These are phyloP conservation scores for Garcia nutans DNA, from an alignment of 345 rosid genomes.

Conservation along the genomic window DNA sequence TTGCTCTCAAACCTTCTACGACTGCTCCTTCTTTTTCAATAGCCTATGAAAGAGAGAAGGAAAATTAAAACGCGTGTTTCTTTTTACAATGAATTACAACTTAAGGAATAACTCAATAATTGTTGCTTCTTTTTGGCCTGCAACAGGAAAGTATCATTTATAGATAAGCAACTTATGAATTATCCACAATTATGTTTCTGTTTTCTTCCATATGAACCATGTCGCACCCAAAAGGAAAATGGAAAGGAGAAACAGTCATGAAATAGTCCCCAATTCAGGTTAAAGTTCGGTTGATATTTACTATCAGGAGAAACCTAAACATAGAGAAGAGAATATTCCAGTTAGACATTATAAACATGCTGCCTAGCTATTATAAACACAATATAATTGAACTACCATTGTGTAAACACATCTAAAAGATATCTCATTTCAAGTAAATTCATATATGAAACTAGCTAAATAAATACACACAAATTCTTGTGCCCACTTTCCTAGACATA, in stretches of 20 bases:
- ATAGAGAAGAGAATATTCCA: no score
- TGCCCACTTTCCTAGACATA: neutral
- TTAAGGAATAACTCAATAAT: neutral
- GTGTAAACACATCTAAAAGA: neutral
- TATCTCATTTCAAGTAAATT: neutral
- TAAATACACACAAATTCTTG: neutral
- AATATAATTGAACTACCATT: neutral
- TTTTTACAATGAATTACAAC: neutral
- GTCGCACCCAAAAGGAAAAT: neutral
- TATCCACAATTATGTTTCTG: neutral
- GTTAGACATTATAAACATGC: no score
- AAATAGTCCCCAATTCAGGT: neutral
- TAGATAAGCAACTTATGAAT: neutral
- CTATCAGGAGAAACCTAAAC: no score
- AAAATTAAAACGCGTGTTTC: neutral
- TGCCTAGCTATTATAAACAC: neutral
- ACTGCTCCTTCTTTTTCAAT: slow-evolving; percentile 58
- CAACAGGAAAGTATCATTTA: neutral
- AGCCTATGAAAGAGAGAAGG: slow-evolving; percentile 34
- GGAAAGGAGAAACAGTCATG: neutral
- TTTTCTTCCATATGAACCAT: neutral
- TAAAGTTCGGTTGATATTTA: neutral
- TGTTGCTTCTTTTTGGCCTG: neutral
- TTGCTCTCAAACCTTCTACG: slow-evolving; percentile 57
- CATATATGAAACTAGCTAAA: neutral